phyloP scores from a whole-genome alignment of 2,329 filamentous ascomycete species.

The Trichoderma atroviride region DNA sequence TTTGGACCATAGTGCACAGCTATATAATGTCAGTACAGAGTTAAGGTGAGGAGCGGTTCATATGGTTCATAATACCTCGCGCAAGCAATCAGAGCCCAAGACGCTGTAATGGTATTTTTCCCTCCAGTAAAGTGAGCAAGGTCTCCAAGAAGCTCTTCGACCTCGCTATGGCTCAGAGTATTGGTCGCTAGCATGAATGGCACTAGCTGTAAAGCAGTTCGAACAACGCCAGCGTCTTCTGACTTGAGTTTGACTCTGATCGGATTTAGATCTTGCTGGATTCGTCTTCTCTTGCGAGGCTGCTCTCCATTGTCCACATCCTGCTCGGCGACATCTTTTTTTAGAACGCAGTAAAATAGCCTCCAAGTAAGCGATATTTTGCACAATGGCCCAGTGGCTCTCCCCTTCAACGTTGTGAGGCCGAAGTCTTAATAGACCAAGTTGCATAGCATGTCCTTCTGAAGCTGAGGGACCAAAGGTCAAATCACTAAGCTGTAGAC shows the following conservation, averaged over 20 bases:
- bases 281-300: slow-evolving; percentile 56
- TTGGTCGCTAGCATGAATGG: slow-evolving; percentile 57
- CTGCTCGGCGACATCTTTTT: slow-evolving; percentile 31
- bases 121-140: slow-evolving; percentile 65
- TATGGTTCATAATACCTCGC: slow-evolving; percentile 62
- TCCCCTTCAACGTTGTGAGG: slow-evolving; percentile 58
- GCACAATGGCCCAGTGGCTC: slow-evolving; percentile 62
- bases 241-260: slow-evolving; percentile 54
- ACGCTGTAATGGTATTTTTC: slow-evolving; percentile 67
- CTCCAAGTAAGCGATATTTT: slow-evolving; percentile 62
- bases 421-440: slow-evolving; percentile 56
- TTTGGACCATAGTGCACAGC: slow-evolving; percentile 37
- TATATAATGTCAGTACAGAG: slow-evolving; percentile 34
- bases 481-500: slow-evolving; percentile 78
- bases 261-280: slow-evolving; percentile 47
- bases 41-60: slow-evolving; percentile 29
- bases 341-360: slow-evolving; percentile 44
- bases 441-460: slow-evolving; percentile 49
- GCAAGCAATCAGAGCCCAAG: slow-evolving; percentile 85
- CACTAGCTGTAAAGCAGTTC: slow-evolving; percentile 59
- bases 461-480: slow-evolving; percentile 54
- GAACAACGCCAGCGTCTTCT: slow-evolving; percentile 46
- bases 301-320: slow-evolving; percentile 45
- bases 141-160: slow-evolving; percentile 58
- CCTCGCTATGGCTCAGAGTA: slow-evolving; percentile 52